These are phyloP conservation scores for Jamesozyma piceae DNA, from an alignment of 805 yeast genomes.

Conservation along the genomic window DNA sequence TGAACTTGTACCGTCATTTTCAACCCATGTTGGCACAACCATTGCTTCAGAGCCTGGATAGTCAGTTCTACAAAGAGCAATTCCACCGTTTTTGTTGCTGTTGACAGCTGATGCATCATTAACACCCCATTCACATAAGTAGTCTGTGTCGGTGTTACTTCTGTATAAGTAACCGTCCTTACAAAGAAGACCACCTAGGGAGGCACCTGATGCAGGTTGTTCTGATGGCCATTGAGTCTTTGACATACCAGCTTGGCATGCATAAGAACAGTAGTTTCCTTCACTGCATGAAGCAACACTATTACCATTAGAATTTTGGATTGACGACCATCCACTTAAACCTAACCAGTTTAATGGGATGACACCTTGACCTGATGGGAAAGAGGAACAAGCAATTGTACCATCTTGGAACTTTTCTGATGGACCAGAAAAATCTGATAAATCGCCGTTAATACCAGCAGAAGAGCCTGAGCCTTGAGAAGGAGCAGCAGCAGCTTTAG, in stretches of 20 bases:
- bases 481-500: conserved; percentile 9
- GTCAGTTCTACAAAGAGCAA: conserved; percentile 95
- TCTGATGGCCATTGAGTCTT: conserved; percentile 93
- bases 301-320: conserved; percentile 38
- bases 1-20: conserved; percentile 58
- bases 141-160: conserved; percentile 54
- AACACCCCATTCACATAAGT: conserved; percentile 84
- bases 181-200: conserved; percentile 90
- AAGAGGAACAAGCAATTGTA: conserved; percentile 52
- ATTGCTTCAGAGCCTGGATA: conserved; percentile 99
- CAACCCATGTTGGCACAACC: conserved; percentile 85
- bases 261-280: conserved; percentile 93
- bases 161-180: conserved; percentile 76
- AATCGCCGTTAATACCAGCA: conserved; percentile 43
- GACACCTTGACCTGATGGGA: conserved; percentile 73
- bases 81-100: conserved; percentile 48
- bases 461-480: conserved; percentile 19
- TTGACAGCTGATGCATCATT: conserved; percentile 60
- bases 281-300: conserved; percentile 62
- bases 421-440: conserved; percentile 48
- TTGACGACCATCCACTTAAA: conserved; percentile 42
- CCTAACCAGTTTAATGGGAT: conserved; percentile 49
- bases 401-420: conserved; percentile 57
- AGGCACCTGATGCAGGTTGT: conserved; percentile 84
- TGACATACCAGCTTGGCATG: conserved; percentile 98